Evolutionary conservation across 768 basidiomycete genomes (phyloP), one percentile per base, ranked within the genome.

Genomic region (Lactifluus echinatus): DNA sequence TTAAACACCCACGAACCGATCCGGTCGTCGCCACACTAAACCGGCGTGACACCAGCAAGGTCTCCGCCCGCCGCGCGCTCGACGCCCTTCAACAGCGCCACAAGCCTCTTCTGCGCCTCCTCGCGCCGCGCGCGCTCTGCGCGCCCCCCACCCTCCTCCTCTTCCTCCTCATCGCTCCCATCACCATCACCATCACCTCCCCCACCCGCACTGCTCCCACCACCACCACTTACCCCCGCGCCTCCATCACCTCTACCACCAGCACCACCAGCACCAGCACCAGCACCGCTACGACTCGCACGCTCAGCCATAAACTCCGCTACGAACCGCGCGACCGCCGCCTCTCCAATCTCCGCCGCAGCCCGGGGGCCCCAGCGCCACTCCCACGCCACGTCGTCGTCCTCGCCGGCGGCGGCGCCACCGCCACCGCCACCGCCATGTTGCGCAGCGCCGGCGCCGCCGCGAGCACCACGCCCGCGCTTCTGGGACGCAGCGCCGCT

Each of bases 331-430:
- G 83, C 88, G 8, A 93, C 73, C 12, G 76, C 83, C 57, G 76
- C 71, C 70, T 97, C 94, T 1, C 89, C 86, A 4, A 96, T 80
- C 70, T 97, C 94, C 31, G 80, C 80, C 37, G 85, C 79, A 2
- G 92, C 84, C 28, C 89, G 78, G 26, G 78, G 73, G 3, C 93
- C 93, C 93, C 93, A 97, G 17, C 82, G 79, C 91, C 89, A 92
- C 65, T 92, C 89, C 59, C 75, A 80, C 15, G 72, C 70, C 14
- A 70, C 69, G 15, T 74, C 78, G 7, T 71, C 69, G 19, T 71
- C 69, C 36, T 72, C 74, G 23, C 62, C n/a, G n/a, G n/a, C n/a
- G n/a, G n/a, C n/a, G n/a, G n/a, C n/a, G n/a, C n/a, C n/a, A n/a
- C n/a, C 67, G 11, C 57, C 71, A 33, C 26, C 42, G 1, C 31